Base-by-base conservation (phyloP, 495 filamentous ascomycete species). In the Staphylotrichum longicolle region DNA sequence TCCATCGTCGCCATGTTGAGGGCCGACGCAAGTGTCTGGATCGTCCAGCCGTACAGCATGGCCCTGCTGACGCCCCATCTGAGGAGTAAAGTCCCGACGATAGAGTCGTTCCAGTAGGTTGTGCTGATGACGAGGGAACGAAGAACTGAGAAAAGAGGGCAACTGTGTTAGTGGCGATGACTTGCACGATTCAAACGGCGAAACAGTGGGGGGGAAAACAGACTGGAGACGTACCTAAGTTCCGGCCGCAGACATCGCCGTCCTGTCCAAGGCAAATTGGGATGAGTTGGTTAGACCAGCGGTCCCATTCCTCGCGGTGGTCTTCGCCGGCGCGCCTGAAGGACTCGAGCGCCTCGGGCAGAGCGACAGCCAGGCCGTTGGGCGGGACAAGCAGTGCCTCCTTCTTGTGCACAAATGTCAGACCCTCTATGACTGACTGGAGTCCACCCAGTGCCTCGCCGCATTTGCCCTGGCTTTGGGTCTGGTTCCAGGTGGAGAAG, bases 71-170 rank as follows among this genome's bases (percentile, higher is more conserved):
- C 39, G 14, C 54, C 54, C 54, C 54, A 57, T 3, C 47, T 10
- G 20, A 57, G 32, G 11, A 57, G 54, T 4, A 6, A 7, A 7
- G 20, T 27, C 20, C 14, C 32, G 14, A 14, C 54, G 44, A 57
- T 35, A 1, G 32, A 11, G 42, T 47, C 32, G 5, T 47, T 14
- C 54, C 54, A 57, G 40, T 37, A 42, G 41, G 33, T 14, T n/a
- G 54, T 9, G 12, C 15, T 35, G 33, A 57, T 20, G 41, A 57
- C 54, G 40, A 57, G 54, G 41, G 30, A 46, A 6, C 54, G 54
- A 3, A 57, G 33, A 8, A 57, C 54, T 57, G 39, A 2, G 39
- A 12, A 8, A 30, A 30, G 4, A n/a, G 33, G 34, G 5, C 11
- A 20, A 10, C 1, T 27, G 20, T 7, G 35, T 53, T 27, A 40